Conservation (phyloP, 1,284 basidiomycete genomes). For the Heterobasidion irregulare region DNA sequence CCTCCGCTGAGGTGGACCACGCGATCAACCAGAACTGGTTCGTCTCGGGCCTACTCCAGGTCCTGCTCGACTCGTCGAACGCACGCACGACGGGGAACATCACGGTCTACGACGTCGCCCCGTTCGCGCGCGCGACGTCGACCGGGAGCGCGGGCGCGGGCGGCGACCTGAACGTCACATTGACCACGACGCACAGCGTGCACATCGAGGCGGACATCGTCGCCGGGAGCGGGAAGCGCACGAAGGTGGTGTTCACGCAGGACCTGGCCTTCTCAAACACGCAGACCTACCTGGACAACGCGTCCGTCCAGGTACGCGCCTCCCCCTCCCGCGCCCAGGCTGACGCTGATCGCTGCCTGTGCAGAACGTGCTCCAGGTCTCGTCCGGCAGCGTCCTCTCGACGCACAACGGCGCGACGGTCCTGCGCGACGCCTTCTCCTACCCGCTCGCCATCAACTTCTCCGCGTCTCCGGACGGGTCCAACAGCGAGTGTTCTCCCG, state of each 20-base stretch:
- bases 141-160: conserved; percentile 32
- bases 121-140: conserved; percentile 44
- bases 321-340: not conserved
- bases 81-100: conserved; percentile 62
- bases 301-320: conserved; percentile 35
- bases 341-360: not conserved
- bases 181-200: conserved; percentile 43
- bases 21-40: conserved; percentile 71
- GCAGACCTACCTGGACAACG: conserved; percentile 44
- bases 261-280: conserved; percentile 42
- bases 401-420: conserved; percentile 49
- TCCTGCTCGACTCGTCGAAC: conserved; percentile 54
- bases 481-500: conserved; percentile 36
- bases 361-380: conserved; percentile 55
- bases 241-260: conserved; percentile 46
- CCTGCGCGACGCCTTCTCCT: conserved; percentile 54
- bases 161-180: conserved; percentile 44
- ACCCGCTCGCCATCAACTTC: conserved; percentile 57
- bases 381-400: conserved; percentile 46
- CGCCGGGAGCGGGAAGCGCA: conserved; percentile 48
- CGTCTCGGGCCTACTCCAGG: conserved; percentile 64
- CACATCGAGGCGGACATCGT: conserved; percentile 47
- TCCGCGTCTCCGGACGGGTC: conserved; percentile 33
- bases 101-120: conserved; percentile 43
- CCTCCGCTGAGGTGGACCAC: conserved; percentile 60